phyloP scores from a whole-genome alignment of 257 asterid genomes.

The Solanum chmielewskii region DNA sequence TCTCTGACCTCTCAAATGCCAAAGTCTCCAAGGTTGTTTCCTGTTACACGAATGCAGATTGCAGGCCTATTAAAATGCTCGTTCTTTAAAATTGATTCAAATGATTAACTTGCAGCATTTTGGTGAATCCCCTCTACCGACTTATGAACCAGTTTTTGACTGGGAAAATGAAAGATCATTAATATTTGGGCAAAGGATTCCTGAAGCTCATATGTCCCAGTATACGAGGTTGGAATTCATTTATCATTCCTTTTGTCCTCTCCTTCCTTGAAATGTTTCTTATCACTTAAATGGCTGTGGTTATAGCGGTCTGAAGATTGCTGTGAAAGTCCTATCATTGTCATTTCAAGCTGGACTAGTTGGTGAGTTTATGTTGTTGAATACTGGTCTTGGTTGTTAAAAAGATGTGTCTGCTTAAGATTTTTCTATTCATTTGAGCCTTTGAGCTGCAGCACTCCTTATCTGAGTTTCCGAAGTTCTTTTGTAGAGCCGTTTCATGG shows the following conservation, averaged over 20 bases:
- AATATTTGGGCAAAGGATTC: conserved; percentile 93
- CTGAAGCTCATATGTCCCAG: conserved; percentile 68
- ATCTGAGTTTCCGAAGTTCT: conserved; percentile 57
- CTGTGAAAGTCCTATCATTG: conserved; percentile 86
- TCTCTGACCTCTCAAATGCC: conserved; percentile 33
- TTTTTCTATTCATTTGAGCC: conserved; percentile 10
- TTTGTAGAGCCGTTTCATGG: conserved; percentile 98
- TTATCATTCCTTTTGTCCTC: background rate
- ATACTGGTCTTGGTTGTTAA: conserved; percentile 6
- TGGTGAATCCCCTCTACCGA: conserved; percentile 93
- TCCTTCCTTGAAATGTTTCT: background rate
- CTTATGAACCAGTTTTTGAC: conserved; percentile 96
- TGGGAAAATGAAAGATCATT: conserved; percentile 93
- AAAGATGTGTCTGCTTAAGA: background rate
- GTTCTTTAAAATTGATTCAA: conserved; percentile 2
- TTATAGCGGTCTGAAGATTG: conserved; percentile 89
- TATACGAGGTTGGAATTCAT: conserved; percentile 55
- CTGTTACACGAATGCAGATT: background rate
- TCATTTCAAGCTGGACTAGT: conserved; percentile 91
- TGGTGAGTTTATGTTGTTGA: conserved; percentile 60
- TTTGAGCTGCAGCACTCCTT: conserved; percentile 19
- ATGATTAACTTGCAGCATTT: conserved; percentile 66
- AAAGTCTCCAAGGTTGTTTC: conserved; percentile 39
- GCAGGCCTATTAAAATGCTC: background rate
- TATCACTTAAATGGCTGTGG: conserved; percentile 10